Conservation (phyloP, 768 basidiomycete species). For the Cyclocybe cylindracea region DNA sequence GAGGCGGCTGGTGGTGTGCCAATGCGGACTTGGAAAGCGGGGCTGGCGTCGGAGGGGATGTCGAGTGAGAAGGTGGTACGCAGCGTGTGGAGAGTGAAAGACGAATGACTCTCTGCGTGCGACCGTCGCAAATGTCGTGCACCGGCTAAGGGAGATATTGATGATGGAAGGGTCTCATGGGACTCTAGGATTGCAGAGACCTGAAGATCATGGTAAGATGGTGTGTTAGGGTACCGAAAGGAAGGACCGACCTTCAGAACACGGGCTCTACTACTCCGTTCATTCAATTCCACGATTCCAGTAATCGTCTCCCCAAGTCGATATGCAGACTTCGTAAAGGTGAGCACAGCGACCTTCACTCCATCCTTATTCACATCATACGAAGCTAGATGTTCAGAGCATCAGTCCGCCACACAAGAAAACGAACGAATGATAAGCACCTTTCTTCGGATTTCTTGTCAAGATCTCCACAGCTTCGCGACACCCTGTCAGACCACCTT, state of each 20-base stretch:
- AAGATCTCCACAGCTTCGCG: slow-evolving; percentile 90
- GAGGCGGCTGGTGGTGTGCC: slow-evolving; percentile 26
- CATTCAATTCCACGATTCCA: slow-evolving; percentile 88
- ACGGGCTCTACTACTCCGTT: slow-evolving; percentile 61
- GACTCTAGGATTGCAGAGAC: slow-evolving; percentile 89
- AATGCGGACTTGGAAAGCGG: slow-evolving; percentile 74
- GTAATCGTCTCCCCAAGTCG: slow-evolving; percentile 90
- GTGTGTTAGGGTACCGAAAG: not conserved
- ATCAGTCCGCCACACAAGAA: slow-evolving; percentile 1
- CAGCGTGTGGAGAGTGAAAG: slow-evolving; percentile 68
- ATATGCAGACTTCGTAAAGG: slow-evolving; percentile 90
- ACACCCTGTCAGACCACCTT: slow-evolving; percentile 55
- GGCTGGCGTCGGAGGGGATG: slow-evolving; percentile 90
- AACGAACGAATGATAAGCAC: slow-evolving; percentile 39
- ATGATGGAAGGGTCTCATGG: slow-evolving; percentile 77
- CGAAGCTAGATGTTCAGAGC: slow-evolving; percentile 54
- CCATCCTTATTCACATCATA: slow-evolving; percentile 97
- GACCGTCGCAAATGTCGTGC: slow-evolving; percentile 64
- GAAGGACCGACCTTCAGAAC: slow-evolving; percentile 72
- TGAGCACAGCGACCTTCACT: slow-evolving; percentile 84
- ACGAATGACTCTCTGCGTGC: slow-evolving; percentile 85
- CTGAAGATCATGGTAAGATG: slow-evolving; percentile 35
- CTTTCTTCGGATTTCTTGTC: slow-evolving; percentile 87
- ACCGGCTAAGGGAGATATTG: slow-evolving; percentile 48
- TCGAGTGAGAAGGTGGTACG: slow-evolving; percentile 88